Evolutionary conservation across 495 filamentous ascomycete species (phyloP).

Genomic region (Xylaria curta): DNA sequence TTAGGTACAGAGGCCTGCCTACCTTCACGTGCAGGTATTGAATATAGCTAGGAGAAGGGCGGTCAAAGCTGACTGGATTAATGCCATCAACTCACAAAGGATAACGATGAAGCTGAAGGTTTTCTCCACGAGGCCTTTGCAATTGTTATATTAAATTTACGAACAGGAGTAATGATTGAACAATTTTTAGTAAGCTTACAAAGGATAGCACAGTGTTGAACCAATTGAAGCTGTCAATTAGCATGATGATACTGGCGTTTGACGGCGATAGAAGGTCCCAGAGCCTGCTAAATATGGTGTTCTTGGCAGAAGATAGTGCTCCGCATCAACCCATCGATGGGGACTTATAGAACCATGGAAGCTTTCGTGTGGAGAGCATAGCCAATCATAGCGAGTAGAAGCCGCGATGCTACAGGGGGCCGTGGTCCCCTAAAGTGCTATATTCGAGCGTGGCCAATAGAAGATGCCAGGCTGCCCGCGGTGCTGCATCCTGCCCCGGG

Average conservation of each 20-base stretch:
- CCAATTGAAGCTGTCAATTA: conserved; percentile 10
- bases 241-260: neutral
- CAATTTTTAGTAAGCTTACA: conserved; percentile 24
- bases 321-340: conserved; percentile 7
- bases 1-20: too few relatives aligned
- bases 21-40: too few relatives aligned
- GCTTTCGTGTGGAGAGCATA: neutral
- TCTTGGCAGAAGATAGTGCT: conserved; percentile 25
- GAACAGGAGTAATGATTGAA: neutral
- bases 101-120: neutral
- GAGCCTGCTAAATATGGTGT: conserved; percentile 23
- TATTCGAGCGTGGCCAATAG: conserved; percentile 4
- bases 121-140: neutral
- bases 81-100: conserved; percentile 2
- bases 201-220: neutral
- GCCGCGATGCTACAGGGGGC: neutral
- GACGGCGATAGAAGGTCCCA: neutral
- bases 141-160: neutral
- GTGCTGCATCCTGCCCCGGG: neutral
- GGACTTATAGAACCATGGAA: conserved; percentile 3
- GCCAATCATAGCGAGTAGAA: conserved; percentile 5
- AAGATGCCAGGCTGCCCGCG: neutral
- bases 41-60: too few relatives aligned
- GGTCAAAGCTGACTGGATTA: neutral
- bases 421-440: neutral